Evolutionary conservation across 2,329 filamentous ascomycete genomes (phyloP), one percentile per base, ranked within the genome.

Genomic region (Xylaria sp.): DNA sequence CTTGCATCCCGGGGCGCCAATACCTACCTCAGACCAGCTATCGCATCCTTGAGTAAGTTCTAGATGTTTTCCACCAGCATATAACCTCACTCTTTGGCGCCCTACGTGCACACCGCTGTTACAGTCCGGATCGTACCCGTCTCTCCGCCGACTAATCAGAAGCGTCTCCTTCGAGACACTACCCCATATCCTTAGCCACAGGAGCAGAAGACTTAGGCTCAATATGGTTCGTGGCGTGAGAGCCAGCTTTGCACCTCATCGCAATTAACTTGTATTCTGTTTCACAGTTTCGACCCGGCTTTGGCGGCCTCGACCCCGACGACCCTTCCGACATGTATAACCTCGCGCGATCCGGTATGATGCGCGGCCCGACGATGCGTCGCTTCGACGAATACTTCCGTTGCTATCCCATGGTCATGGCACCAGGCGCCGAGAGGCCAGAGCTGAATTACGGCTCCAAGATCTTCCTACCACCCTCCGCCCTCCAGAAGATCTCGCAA

Each of bases 321-420:
- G 80, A 83, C 68, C 78, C 81, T n/a, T 76, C 79, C 29, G 76
- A 80, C 60, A 78, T 83, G 71, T 81, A 79, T 72, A 79, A 79
- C 72, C 79, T 83, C 77, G 80, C 80, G 40, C 76, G 78, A 25
- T 72, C 74, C 25, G 77, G 78, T 59, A 72, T 73, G 70, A 71
- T 72, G 66, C 80, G 83, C 61, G 78, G 82, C 54, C 76, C 82
- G 75, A 71, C 82, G 78, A 69, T 81, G 54, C 90, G 92, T 71
- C 91, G 93, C 63, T 99, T 99, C 80, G 94, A 99, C 77, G 95
- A 99, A 78, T 98, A 97, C 81, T 98, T 97, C 79, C 90, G 95
- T 72, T 97, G 93, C 82, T 99, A 98, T 74, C 95, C 95, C 43
- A 86, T 97, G 71, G 88, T 90, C 71, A 98, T 99, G 93, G 87